Evolutionary conservation across 768 basidiomycete species (phyloP).

Genomic region (Amanita pallidorosea): DNA sequence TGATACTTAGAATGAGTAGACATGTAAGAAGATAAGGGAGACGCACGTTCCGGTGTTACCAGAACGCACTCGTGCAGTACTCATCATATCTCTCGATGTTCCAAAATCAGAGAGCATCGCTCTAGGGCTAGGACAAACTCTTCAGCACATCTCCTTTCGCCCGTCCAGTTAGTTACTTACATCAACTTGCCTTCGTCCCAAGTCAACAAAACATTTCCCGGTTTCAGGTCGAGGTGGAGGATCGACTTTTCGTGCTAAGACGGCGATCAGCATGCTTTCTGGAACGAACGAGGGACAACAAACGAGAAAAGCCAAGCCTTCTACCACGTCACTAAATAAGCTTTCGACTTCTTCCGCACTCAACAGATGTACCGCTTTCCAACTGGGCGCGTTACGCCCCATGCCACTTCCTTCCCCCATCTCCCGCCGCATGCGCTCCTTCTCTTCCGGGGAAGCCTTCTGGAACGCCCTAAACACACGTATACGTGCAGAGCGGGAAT

Average conservation of each 20-base stretch:
- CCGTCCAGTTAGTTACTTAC: conserved; percentile 26
- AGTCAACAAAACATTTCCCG: conserved; percentile 86
- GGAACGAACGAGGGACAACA: conserved; percentile 12
- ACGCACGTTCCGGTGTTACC: conserved; percentile 94
- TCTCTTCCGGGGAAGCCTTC: conserved; percentile 51
- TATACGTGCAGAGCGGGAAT: conserved; percentile 62
- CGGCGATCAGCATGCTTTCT: not conserved
- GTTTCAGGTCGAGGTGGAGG: conserved; percentile 88
- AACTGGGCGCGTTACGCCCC: conserved; percentile 22
- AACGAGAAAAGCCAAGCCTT: conserved; percentile 84
- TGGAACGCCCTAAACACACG: conserved; percentile 66
- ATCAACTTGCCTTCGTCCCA: conserved; percentile 82
- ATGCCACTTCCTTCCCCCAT: conserved; percentile 24
- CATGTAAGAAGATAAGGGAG: not conserved
- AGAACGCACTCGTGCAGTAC: conserved; percentile 54
- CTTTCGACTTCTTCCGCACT: conserved; percentile 77
- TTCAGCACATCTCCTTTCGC: not conserved
- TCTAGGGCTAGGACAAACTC: conserved; percentile 49
- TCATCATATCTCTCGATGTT: conserved; percentile 85
- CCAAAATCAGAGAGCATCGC: conserved; percentile 97
- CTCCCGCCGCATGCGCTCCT: conserved; percentile 46
- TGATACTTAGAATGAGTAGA: not conserved
- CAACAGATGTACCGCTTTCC: conserved; percentile 76
- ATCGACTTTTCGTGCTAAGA: conserved; percentile 73
- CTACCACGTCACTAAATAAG: conserved; percentile 75